Conservation (phyloP, 257 asterid species). For the Hygrophila difformis region DNA sequence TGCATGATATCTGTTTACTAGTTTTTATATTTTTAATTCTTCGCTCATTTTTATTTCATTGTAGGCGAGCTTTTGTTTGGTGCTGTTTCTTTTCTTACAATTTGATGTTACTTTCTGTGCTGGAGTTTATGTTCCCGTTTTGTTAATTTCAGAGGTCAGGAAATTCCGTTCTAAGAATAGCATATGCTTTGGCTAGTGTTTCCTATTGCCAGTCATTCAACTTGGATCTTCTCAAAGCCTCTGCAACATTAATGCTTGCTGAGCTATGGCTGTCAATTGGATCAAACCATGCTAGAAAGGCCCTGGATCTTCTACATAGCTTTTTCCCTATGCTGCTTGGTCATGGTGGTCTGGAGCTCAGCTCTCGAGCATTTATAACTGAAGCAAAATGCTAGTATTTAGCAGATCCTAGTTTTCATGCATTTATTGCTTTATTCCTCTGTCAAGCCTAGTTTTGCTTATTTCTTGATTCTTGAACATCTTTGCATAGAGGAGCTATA, state of each 20-base stretch:
- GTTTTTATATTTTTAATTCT: too few species aligned
- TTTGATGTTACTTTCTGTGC: neutral
- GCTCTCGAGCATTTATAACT: constrained; percentile 67
- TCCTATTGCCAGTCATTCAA: constrained; percentile 91
- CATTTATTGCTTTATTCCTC: constrained; percentile 9
- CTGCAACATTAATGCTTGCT: constrained; percentile 76
- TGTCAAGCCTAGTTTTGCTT: neutral
- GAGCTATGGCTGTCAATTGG: constrained; percentile 96
- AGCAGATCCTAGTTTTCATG: constrained; percentile 74
- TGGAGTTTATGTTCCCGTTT: neutral
- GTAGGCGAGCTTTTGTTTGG: too few species aligned
- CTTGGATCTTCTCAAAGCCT: constrained; percentile 91
- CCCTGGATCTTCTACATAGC: constrained; percentile 69
- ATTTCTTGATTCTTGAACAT: too few species aligned
- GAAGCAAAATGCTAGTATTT: constrained; percentile 93
- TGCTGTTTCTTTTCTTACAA: neutral
- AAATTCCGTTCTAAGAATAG: constrained; percentile 87
- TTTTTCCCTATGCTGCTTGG: constrained; percentile 87
- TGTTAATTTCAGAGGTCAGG: constrained; percentile 61
- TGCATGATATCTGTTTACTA: too few species aligned
- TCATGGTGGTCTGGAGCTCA: constrained; percentile 94
- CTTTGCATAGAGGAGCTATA: too few species aligned
- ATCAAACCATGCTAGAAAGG: constrained; percentile 71
- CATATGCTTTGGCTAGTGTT: constrained; percentile 92
- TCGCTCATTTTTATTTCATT: too few species aligned